These are phyloP conservation scores for Tephrocybe sp. DNA, from an alignment of 768 basidiomycete species.

Conservation along the genomic window DNA sequence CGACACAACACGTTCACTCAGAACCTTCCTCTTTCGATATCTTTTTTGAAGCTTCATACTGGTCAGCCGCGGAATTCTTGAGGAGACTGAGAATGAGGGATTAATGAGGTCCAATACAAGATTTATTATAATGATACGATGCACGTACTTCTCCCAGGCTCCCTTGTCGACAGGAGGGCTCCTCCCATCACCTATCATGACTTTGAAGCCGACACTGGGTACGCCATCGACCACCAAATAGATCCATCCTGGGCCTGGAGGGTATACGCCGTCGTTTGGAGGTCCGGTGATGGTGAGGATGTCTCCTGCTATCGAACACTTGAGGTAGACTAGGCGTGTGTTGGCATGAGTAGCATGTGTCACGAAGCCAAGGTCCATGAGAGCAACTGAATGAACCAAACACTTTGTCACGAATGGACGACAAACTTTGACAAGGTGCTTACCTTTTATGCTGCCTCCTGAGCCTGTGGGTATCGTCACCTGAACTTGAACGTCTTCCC, in stretches of 20 bases:
- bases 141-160: conserved; percentile 57
- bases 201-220: conserved; percentile 58
- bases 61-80: conserved; percentile 43
- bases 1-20: background rate
- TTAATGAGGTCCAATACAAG: background rate
- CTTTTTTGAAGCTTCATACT: conserved; percentile 41
- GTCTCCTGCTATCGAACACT: conserved; percentile 34
- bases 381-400: conserved; percentile 42
- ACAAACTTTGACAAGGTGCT: conserved; percentile 25
- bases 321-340: conserved; percentile 70
- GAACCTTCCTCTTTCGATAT: conserved; percentile 6
- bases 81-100: conserved; percentile 39
- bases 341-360: conserved; percentile 78
- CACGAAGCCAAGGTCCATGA: conserved; percentile 83
- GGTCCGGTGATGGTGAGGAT: conserved; percentile 62
- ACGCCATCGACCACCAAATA: conserved; percentile 65
- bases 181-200: conserved; percentile 68
- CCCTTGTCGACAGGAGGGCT: conserved; percentile 55
- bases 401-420: background rate
- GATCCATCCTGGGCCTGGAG: conserved; percentile 80
- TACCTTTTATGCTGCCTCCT: conserved; percentile 21
- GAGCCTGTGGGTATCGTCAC: conserved; percentile 36
- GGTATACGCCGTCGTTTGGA: conserved; percentile 62
- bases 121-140: background rate
- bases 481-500: conserved; percentile 34